Base-by-base conservation (phyloP, 163 green algal genomes). In the Chlamydomonas reinhardtii region DNA sequence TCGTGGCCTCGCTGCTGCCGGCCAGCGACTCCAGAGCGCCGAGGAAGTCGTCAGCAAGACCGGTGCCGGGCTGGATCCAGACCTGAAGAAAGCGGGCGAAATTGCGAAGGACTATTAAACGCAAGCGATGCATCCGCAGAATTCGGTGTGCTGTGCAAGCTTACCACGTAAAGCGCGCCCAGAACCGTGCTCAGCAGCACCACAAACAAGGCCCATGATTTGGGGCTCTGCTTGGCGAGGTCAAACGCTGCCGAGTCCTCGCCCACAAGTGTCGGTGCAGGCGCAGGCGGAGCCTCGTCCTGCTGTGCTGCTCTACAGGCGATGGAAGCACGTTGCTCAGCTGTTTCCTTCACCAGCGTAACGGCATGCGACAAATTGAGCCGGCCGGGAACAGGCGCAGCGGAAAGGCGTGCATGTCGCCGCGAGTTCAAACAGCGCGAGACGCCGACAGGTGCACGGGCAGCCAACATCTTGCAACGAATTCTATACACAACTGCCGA, bases 221-320 rank as follows among this genome's bases (percentile, higher is more conserved):
- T 87, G 14, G 93, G 71, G 65, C 79, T 98, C 85, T 99, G 97
- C 61, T 96, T 39, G 8, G 78, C 62, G 4, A 95, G 32, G 34
- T 94, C 85, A 86, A 99, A 99, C 1, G 90, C 88, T 0, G 96
- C 97, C 19, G 97, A 93, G 87, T 99, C 97, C 88, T 99, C 97
- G 20, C 97, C 97, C 0, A 97, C 89, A 0, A 96, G 84, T 16
- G 72, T 56, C 8, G 56, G 54, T 31, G 59, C 22, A 27, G 69
- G 3, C n/a, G 73, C 34, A 34, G 43, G 48, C 2, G 35, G 43
- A 1, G 70, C 8, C 35, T 86, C 54, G 22, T 86, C 62, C 48
- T 75, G 62, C 65, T 85, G 66, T 4, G 66, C 66, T 6, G 78
- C 66, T 2, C 59, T 24, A 52, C 78, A 85, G 24, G 27, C 25